Evolutionary conservation across 108 stramenopile genomes (phyloP), one percentile per base, ranked within the genome.

Genomic region (Cyclotella sp.): DNA sequence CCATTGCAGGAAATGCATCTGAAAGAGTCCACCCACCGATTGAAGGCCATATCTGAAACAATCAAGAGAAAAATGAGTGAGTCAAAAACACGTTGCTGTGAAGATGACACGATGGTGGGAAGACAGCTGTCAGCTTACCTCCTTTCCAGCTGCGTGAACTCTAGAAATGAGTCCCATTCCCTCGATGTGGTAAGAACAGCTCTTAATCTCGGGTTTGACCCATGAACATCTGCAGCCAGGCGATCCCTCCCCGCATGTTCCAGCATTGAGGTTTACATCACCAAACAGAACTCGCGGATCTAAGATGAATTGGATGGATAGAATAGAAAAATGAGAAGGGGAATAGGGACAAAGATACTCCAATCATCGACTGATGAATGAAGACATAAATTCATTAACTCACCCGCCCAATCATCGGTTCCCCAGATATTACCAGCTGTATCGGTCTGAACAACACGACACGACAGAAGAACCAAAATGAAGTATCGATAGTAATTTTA

Each of bases 11-110:
- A 42, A 79, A 79, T 2, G 65, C 43, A 68, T 79, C 79, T 19
- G 67, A 69, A 1, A 79, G 42, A 11, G 79, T 75, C 79, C 79
- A 81, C 0, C 79, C 74, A n/a, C 75, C 79, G 51, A 81, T 55
- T 0, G 59, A 70, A 68, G 76, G 70, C 34, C 66, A 77, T 15
- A 77, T 40, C 60, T 69, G n/a, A n/a, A 70, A 57, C 27, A 70
- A 70, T 9, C 58, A 58, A 18, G 75, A 15, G 61, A 55, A 34
- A 26, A 57, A 71, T 47, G 14, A 39, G 49, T 51, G 19, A 40
- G 41, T 26, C 61, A 41, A 62, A 42, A n/a, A 5, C 5, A 39
- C 8, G 14, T 5, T n/a, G 34, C 3, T 9, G 28, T 62, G 22
- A 57, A 26, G 8, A 12, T 22, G 24, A n/a, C n/a, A n/a, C n/a